These are phyloP conservation scores for Chlorencoelia australis DNA, from an alignment of 2,329 filamentous ascomycete genomes.

Conservation along the genomic window DNA sequence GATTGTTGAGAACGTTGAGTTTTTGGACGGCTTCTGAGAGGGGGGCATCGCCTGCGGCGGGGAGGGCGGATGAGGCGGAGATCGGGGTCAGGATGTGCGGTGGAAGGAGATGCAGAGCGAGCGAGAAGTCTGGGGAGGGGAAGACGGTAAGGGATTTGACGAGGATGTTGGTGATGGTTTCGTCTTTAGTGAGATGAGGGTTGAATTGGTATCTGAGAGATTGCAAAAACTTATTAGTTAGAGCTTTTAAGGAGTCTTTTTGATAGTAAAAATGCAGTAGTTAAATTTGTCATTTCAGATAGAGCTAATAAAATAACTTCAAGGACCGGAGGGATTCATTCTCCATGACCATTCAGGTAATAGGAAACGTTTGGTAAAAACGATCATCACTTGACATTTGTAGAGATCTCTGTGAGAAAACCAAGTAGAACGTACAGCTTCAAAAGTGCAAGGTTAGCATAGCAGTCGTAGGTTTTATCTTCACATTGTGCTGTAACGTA, in stretches of 20 bases:
- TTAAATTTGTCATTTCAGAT: slow-evolving; percentile 49
- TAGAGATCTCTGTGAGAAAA: too few relatives aligned
- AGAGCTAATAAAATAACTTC: slow-evolving; percentile 69
- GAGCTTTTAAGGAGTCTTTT: too few relatives aligned
- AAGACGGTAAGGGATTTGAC: slow-evolving; percentile 97
- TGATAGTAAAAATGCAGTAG: slow-evolving; percentile 8
- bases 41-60: slow-evolving; percentile 49
- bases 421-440: slow-evolving; percentile 70
- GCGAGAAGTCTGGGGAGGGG: slow-evolving; percentile 88
- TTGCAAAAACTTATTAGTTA: too few relatives aligned
- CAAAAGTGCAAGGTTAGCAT: slow-evolving; percentile 88
- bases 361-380: slow-evolving; percentile 93
- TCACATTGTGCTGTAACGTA: slow-evolving; percentile 95
- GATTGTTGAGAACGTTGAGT: slow-evolving; percentile 56
- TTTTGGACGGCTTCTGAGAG: slow-evolving; percentile 78
- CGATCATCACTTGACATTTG: slow-evolving; percentile 65
- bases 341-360: slow-evolving; percentile 69
- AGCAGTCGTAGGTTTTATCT: slow-evolving; percentile 86
- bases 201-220: slow-evolving; percentile 95
- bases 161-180: slow-evolving; percentile 97
- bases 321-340: slow-evolving; percentile 47
- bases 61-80: slow-evolving; percentile 36
- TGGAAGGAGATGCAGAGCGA: slow-evolving; percentile 87
- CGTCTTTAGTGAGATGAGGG: slow-evolving; percentile 92
- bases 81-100: slow-evolving; percentile 62